These are phyloP conservation scores for Tolypocladium guangdongense DNA, from an alignment of 2,329 filamentous ascomycete genomes.

Conservation along the genomic window DNA sequence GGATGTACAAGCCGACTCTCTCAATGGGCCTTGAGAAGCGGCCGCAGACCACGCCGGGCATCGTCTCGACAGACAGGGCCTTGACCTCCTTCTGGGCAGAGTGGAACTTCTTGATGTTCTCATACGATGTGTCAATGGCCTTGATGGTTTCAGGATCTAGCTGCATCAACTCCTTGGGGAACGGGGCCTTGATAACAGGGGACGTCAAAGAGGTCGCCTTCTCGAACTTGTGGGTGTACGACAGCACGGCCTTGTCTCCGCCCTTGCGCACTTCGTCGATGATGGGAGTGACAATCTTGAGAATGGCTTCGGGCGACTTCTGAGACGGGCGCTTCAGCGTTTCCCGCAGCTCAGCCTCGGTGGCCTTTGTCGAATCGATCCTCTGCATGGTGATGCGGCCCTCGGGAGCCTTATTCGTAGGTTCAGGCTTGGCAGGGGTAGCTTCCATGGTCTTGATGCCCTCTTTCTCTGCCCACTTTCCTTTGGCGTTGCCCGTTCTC, in stretches of 20 bases:
- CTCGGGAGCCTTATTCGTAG: slow-evolving; percentile 24
- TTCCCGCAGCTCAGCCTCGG: slow-evolving; percentile 54
- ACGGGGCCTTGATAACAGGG: slow-evolving; percentile 82
- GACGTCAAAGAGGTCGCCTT: slow-evolving; percentile 86
- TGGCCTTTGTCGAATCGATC: slow-evolving; percentile 56
- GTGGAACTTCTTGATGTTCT: slow-evolving; percentile 93
- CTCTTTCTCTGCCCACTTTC: slow-evolving; percentile 78
- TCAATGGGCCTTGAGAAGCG: slow-evolving; percentile 90
- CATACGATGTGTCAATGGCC: slow-evolving; percentile 88
- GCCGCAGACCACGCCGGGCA: slow-evolving; percentile 93
- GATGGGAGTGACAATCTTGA: slow-evolving; percentile 84
- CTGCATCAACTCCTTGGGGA: slow-evolving; percentile 76
- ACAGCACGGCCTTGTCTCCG: slow-evolving; percentile 79
- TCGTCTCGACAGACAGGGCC: slow-evolving; percentile 80
- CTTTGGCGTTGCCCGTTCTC: slow-evolving; percentile 87
- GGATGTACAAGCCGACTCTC: slow-evolving; percentile 90
- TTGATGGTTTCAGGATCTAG: slow-evolving; percentile 72
- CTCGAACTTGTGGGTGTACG: slow-evolving; percentile 96
- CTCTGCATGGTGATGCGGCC: slow-evolving; percentile 72
- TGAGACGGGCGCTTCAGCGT: slow-evolving; percentile 84
- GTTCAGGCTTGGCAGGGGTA: slow-evolving; percentile 22
- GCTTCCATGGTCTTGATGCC: slow-evolving; percentile 43
- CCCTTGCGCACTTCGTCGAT: slow-evolving; percentile 75
- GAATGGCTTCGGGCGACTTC: slow-evolving; percentile 85
- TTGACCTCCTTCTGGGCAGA: slow-evolving; percentile 79